Evolutionary conservation across 805 yeast species (phyloP), one percentile per base, ranked within the genome.

Genomic region (Pichia rugopelliculosa): DNA sequence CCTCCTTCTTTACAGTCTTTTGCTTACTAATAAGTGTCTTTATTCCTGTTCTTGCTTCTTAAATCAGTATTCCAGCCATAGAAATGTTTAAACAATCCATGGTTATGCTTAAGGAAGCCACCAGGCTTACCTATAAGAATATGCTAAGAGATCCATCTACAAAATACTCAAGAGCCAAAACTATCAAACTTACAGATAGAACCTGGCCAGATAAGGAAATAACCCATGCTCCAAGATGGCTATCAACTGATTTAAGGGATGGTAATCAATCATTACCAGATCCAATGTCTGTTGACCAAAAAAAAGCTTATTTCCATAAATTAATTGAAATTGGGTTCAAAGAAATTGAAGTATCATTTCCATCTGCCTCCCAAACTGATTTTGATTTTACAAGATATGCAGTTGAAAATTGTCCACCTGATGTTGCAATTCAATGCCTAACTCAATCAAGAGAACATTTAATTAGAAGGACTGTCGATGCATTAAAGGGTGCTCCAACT

Each of bases 231-330:
- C 91, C 91, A 52, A 73, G 89, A 61, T 84, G 91, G 91, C 71
- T 84, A 46, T 78, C 87, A 9, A 84, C 91, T 1, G 91, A 84
- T 65, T 71, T 84, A 53, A 76, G 91, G 70, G 91, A 84, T 60
- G 91, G 91, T 53, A 84, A 84, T 67, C 91, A 84, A 63, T 79
- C 89, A 18, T 71, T 84, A 49, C 91, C 91, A 24, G 91, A 84
- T 67, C 91, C 91, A 25, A 84, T 84, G 91, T 73, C 84, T 10
- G 77, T 84, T 15, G 80, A 73, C 44, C 86, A 84, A 64, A 84
- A 84, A 67, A 82, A 82, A 59, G 82, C 78, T 58, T 83, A 83
- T 62, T 84, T 83, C 72, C 81, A 81, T 57, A 84, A 84, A 65
- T 70, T 84, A 55, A 57, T 83, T 9, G 87, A 83, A 49, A 70